Percentiles rank a stretch among this genome's conserved stretches.
These are phyloP conservation scores for Papilionanthe hybrid DNA, from an alignment of 116 monocot species.

Conservation along the genomic window DNA sequence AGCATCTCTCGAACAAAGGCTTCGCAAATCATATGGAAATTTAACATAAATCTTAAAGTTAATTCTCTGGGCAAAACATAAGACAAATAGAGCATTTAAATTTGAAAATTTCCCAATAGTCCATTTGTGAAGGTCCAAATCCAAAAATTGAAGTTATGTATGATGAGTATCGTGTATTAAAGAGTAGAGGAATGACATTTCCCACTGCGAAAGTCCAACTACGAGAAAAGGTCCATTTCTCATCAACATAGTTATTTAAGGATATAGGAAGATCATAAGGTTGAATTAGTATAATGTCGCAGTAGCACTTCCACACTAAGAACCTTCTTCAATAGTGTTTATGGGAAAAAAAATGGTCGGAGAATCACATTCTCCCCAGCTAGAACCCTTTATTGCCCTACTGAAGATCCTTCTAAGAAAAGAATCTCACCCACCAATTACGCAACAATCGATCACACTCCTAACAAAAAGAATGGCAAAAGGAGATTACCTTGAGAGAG, in stretches of 20 bases:
- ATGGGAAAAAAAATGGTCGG: too few relatives aligned
- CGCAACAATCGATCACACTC: not conserved
- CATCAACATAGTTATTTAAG: not conserved
- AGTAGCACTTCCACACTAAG: not conserved
- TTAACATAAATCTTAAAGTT: not conserved
- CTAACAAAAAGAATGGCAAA: not conserved
- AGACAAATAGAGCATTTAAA: not conserved
- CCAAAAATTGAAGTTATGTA: not conserved
- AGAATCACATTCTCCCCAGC: not conserved
- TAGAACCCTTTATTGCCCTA: not conserved
- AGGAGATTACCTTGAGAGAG: constrained; percentile 75
- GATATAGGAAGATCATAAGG: not conserved
- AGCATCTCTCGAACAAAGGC: not conserved
- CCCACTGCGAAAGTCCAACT: not conserved
- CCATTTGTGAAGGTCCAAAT: not conserved
- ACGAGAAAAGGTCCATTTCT: not conserved
- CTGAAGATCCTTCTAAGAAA: not conserved
- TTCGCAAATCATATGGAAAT: not conserved
- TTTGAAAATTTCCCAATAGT: not conserved
- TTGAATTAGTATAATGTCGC: not conserved
- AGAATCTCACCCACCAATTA: not conserved
- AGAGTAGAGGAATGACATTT: not conserved
- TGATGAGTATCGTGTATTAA: not conserved
- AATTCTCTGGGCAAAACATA: not conserved
- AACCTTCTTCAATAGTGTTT: too few relatives aligned